Evolutionary conservation across 163 green algal genomes (phyloP).

Genomic region (Trebouxiophyceae sp.): DNA sequence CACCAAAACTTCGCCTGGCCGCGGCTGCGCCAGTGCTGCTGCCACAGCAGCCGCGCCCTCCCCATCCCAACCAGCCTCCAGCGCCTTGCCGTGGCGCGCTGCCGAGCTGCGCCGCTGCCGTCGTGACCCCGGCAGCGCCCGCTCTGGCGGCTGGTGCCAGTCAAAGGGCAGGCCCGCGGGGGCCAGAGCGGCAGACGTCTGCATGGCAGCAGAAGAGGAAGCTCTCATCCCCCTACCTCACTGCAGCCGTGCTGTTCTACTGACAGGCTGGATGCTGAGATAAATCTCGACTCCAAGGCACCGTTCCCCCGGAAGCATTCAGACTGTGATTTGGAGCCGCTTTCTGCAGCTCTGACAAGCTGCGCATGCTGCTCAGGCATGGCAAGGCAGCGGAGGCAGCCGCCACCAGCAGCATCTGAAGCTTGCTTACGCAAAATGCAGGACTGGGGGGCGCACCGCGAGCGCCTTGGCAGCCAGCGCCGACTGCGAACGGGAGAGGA

Average conservation of each 20-base stretch:
- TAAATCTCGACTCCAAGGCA: not conserved
- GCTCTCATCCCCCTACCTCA: not conserved
- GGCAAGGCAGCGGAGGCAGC: not conserved
- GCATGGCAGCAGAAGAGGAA: not conserved
- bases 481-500: not conserved
- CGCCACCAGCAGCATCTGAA: not conserved
- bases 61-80: no score
- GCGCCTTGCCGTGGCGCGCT: no score
- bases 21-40: no score
- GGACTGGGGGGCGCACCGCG: not conserved
- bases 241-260: not conserved
- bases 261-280: not conserved
- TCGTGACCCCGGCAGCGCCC: no score
- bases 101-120: no score
- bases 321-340: not conserved
- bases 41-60: no score
- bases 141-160: slow-evolving; percentile 11
- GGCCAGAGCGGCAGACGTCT: not conserved
- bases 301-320: not conserved
- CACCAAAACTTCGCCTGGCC: no score
- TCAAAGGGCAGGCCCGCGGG: slow-evolving; percentile 14
- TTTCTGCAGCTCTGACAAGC: not conserved
- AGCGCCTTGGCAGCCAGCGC: not conserved
- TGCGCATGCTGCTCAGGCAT: not conserved
- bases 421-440: not conserved